Conservation (phyloP, 2,329 filamentous ascomycete genomes). For the Pseudogymnoascus sp. region DNA sequence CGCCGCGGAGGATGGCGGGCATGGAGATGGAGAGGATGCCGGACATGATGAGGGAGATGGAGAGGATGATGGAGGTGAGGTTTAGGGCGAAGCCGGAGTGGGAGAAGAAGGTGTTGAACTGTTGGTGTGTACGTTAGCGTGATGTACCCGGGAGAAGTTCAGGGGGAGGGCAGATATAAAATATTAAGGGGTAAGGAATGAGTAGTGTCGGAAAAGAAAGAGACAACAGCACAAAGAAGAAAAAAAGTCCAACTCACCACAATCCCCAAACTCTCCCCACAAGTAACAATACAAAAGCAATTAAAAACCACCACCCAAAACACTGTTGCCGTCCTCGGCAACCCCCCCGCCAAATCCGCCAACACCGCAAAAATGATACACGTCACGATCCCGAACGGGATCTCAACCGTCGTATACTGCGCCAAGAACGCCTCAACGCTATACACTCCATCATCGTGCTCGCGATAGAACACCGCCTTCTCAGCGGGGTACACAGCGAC, state of each 20-base stretch:
- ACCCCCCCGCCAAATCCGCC: constrained; percentile 55
- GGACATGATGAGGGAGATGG: constrained; percentile 63
- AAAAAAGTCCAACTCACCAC: constrained; percentile 33
- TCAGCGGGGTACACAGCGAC: constrained; percentile 67
- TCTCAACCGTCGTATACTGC: constrained; percentile 62
- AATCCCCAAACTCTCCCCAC: constrained; percentile 69
- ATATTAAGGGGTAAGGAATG: not conserved
- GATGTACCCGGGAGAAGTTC: not conserved
- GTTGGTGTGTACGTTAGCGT: not conserved
- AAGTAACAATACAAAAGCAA: constrained; percentile 65
- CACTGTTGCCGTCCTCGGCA: constrained; percentile 55
- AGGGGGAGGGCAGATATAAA: not conserved
- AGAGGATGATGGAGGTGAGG: constrained; percentile 61
- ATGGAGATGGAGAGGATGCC: constrained; percentile 66
- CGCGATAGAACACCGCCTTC: constrained; percentile 69
- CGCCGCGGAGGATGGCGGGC: constrained; percentile 55
- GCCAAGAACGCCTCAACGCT: constrained; percentile 63
- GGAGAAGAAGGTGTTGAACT: constrained; percentile 67
- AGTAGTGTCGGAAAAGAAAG: not conserved
- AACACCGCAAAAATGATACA: constrained; percentile 60
- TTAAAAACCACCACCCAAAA: constrained; percentile 63
- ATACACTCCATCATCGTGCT: constrained; percentile 68
- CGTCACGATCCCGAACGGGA: constrained; percentile 63
- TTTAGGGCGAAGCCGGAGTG: constrained; percentile 74
- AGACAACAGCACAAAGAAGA: not conserved